These are phyloP conservation scores for Prasinococcaceae sp. DNA, from an alignment of 139 green algal genomes.

Conservation along the genomic window DNA sequence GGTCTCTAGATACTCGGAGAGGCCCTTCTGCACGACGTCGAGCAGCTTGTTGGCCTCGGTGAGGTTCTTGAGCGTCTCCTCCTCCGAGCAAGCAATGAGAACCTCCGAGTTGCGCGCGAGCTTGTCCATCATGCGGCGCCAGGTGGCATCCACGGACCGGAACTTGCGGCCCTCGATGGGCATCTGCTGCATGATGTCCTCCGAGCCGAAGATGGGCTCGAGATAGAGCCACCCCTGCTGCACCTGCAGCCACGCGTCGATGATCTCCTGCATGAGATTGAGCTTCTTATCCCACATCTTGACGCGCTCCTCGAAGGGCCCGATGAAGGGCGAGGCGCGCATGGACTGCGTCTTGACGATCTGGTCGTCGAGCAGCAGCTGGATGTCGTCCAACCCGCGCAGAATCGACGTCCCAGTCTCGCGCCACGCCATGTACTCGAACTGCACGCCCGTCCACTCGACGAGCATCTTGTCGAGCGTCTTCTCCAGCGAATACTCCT, in stretches of 20 bases:
- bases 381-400: slow-evolving; percentile 27
- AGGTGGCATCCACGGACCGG: slow-evolving; percentile 54
- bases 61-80: slow-evolving; percentile 58
- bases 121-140: slow-evolving; percentile 57
- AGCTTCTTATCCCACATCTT: slow-evolving; percentile 31
- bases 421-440: slow-evolving; percentile 47
- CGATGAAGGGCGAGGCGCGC: slow-evolving; percentile 56
- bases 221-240: slow-evolving; percentile 67
- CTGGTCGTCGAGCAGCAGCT: slow-evolving; percentile 35
- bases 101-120: slow-evolving; percentile 52
- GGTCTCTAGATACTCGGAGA: slow-evolving; percentile 68
- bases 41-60: slow-evolving; percentile 56
- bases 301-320: slow-evolving; percentile 39
- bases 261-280: slow-evolving; percentile 42
- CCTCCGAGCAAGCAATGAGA: slow-evolving; percentile 41
- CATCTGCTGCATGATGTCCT: slow-evolving; percentile 79
- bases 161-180: slow-evolving; percentile 71
- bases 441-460: slow-evolving; percentile 49
- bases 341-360: slow-evolving; percentile 57
- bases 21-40: slow-evolving; percentile 53
- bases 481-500: slow-evolving; percentile 51
- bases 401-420: slow-evolving; percentile 36
- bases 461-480: slow-evolving; percentile 67
- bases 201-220: slow-evolving; percentile 66
- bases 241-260: slow-evolving; percentile 59